Percentiles rank a stretch among this genome's conserved stretches.
These are phyloP conservation scores for Tolypocladium cylindrosporum DNA, from an alignment of 2,329 filamentous ascomycete genomes.

Conservation along the genomic window DNA sequence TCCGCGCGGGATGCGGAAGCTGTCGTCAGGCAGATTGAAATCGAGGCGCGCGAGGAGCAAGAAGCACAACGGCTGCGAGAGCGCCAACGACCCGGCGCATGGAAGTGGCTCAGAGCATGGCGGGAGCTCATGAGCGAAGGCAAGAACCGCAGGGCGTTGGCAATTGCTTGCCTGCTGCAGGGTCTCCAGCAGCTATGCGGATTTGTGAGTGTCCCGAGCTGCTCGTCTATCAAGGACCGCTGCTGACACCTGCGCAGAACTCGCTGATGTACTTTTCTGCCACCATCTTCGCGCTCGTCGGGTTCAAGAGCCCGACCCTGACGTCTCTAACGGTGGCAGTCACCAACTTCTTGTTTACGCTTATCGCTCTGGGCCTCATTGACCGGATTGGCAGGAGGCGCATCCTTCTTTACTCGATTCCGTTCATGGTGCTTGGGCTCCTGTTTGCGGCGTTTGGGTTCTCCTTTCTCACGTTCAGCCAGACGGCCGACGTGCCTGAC, in stretches of 20 bases:
- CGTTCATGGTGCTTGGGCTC: slow-evolving; percentile 71
- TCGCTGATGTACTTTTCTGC: slow-evolving; percentile 88
- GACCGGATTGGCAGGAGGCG: slow-evolving; percentile 70
- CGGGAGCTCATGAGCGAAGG: slow-evolving; percentile 43
- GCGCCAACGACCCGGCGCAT: slow-evolving; percentile 13
- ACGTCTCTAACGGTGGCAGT: slow-evolving; percentile 71
- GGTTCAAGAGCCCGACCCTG: slow-evolving; percentile 69
- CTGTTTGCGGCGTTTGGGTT: slow-evolving; percentile 65
- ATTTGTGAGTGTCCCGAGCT: slow-evolving; percentile 45
- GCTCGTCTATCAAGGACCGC: not conserved
- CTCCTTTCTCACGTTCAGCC: slow-evolving; percentile 44
- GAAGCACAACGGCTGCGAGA: slow-evolving; percentile 31
- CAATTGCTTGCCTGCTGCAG: slow-evolving; percentile 79
- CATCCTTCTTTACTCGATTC: slow-evolving; percentile 74
- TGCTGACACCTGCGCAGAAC: slow-evolving; percentile 40
- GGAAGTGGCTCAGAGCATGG: slow-evolving; percentile 36
- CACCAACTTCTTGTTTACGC: slow-evolving; percentile 73
- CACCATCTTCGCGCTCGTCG: slow-evolving; percentile 68
- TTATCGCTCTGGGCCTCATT: slow-evolving; percentile 65
- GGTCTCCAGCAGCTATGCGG: slow-evolving; percentile 82
- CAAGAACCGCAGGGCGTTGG: slow-evolving; percentile 64
- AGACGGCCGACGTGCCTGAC: slow-evolving; percentile 7
- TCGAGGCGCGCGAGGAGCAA: slow-evolving; percentile 63
- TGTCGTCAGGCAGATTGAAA: slow-evolving; percentile 60
- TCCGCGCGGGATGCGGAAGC: slow-evolving; percentile 40